Base-by-base conservation (phyloP, 148 eudicot genomes). In the Mesembryanthemum crystallinum region DNA sequence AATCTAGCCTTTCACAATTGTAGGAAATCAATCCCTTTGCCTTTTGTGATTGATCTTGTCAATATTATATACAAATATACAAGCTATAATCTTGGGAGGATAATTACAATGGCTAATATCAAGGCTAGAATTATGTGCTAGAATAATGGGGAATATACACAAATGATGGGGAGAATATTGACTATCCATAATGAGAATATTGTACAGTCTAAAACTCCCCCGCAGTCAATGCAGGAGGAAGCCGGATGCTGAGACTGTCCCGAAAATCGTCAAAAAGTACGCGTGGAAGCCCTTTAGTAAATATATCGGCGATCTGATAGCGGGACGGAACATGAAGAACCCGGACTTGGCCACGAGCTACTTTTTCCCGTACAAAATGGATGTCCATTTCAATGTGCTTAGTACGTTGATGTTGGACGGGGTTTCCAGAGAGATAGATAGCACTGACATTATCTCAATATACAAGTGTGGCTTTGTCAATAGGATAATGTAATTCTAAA, bases 271-370 rank as follows among this genome's bases (percentile, higher is more conserved):
- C 52, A 39, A 71, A 78, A 14, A 71, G 42, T 17, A 47, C 1
- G 7, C 5, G 42, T 3, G 82, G 77, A 4, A 73, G 57, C 10
- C 73, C 77, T 67, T 79, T 79, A 0, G 82, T 73, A 25, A 79
- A 73, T 18, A 79, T 65, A 62, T 79, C 67, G 3, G 77, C 82
- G 23, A 35, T n/a, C 29, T 79, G 82, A 49, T 73, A 79, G 1
- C 66, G 24, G 14, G 77, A 79, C 1, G 73, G 77, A 7, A 79
- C 45, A 21, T 79, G 82, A 4, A 73, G 54, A 28, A 73, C 77
- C 0, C 67, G 60, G n/a, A 73, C 57, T 3, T 73, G 42, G 0
- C 82, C 73, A 39, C 12, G 76, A 12, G 60, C 67, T 11, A 61
- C 76, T 17, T 39, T 73, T 25, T 61, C 76, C 0, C 68, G 43